phyloP scores from a whole-genome alignment of 306 rosid species.

The Oemleria cerasiformis region DNA sequence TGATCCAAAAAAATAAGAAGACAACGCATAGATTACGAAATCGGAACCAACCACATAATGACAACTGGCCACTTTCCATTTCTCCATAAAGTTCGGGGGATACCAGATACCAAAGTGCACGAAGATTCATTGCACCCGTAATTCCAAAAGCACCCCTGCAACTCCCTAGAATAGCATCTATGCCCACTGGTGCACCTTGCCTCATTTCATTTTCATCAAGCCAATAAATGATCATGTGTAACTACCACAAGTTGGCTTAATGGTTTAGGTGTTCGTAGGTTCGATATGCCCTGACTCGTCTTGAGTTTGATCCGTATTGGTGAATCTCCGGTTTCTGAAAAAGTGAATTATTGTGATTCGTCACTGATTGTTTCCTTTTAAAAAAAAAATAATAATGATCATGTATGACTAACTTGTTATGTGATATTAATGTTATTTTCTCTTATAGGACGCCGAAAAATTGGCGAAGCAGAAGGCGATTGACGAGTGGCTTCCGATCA shows the following conservation, averaged over 20 bases:
- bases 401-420: neutral
- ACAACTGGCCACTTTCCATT: neutral
- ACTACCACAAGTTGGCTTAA: no score
- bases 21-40: neutral
- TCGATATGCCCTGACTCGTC: no score
- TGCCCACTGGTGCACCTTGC: no score
- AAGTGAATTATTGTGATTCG: no score
- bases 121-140: neutral
- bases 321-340: no score
- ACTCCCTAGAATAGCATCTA: neutral
- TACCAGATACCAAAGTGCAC: neutral
- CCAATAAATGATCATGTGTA: no score
- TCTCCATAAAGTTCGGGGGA: neutral
- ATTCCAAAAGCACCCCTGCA: neutral
- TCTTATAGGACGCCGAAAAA: slow-evolving; percentile 22
- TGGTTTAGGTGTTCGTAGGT: no score
- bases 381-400: no score
- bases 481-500: slow-evolving; percentile 62
- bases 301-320: no score
- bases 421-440: neutral
- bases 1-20: neutral
- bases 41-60: neutral
- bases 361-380: no score
- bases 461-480: slow-evolving; percentile 35
- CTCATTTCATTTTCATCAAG: no score